phyloP scores from a whole-genome alignment of 2,329 filamentous ascomycete genomes.

The Sclerotinia glacialis region DNA sequence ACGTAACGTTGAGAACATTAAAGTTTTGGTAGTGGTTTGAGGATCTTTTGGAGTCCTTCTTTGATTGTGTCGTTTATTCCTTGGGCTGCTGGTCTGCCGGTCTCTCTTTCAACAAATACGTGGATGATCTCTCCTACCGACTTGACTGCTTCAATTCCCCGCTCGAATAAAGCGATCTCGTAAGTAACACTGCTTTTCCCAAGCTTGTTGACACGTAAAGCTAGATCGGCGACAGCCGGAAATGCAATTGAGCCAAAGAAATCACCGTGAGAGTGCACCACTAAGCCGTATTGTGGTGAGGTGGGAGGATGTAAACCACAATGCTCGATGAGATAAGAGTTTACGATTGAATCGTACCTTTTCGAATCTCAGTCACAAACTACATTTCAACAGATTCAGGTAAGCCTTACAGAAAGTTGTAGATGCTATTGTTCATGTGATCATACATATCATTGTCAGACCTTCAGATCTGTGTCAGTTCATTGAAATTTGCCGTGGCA shows the following conservation, averaged over 20 bases:
- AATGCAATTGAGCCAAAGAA: constrained; percentile 81
- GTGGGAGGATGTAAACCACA: constrained; percentile 70
- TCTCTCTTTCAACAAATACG: constrained; percentile 78
- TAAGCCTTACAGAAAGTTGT: constrained; percentile 65
- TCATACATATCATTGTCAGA: constrained; percentile 93
- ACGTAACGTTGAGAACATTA: constrained; percentile 15
- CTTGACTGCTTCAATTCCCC: constrained; percentile 68
- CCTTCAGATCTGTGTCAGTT: constrained; percentile 48
- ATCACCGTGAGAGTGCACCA: constrained; percentile 81
- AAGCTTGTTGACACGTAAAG: constrained; percentile 76
- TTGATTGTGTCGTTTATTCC: constrained; percentile 64
- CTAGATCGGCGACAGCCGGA: constrained; percentile 77
- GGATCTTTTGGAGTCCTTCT: constrained; percentile 56
- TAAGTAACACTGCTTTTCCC: constrained; percentile 86
- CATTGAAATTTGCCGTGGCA: not conserved
- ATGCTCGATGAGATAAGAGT: constrained; percentile 77
- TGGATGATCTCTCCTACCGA: constrained; percentile 85
- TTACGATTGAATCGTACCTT: constrained; percentile 85
- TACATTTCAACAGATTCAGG: not conserved
- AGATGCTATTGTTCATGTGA: constrained; percentile 89
- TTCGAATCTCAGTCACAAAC: not conserved
- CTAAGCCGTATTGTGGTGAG: constrained; percentile 73
- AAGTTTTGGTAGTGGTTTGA: constrained; percentile 41
- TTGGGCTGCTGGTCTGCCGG: constrained; percentile 60
- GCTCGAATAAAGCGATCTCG: constrained; percentile 82